These are phyloP conservation scores for Nadsonia starkeyi-henricii DNA, from an alignment of 1,139 yeast species.

Conservation along the genomic window DNA sequence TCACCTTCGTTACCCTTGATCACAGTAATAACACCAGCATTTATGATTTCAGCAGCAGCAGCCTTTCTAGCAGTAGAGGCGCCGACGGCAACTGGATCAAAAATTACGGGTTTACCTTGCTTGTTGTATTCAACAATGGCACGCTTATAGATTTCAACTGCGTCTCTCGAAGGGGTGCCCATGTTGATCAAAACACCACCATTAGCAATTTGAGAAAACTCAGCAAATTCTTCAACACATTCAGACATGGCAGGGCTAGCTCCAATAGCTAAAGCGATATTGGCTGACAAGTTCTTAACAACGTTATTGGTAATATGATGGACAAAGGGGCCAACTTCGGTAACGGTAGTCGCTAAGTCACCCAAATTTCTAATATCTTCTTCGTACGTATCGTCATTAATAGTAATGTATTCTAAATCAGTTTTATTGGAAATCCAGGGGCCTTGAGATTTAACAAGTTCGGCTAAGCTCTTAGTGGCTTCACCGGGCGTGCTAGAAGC, in stretches of 20 bases:
- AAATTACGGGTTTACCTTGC: slow-evolving; percentile 47
- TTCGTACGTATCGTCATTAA: background rate
- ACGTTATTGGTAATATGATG: slow-evolving; percentile 86
- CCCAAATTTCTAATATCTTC: background rate
- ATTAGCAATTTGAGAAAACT: slow-evolving; percentile 42
- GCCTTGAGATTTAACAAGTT: slow-evolving; percentile 12
- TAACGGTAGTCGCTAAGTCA: slow-evolving; percentile 11
- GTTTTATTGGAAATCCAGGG: slow-evolving; percentile 13
- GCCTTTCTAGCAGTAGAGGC: slow-evolving; percentile 50
- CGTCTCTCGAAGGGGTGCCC: slow-evolving; percentile 49
- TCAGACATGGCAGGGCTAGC: slow-evolving; percentile 94
- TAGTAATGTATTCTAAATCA: slow-evolving; percentile 5
- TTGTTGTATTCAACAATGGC: slow-evolving; percentile 51
- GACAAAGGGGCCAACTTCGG: slow-evolving; percentile 38
- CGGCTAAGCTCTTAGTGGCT: slow-evolving; percentile 32
- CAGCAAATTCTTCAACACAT: slow-evolving; percentile 49
- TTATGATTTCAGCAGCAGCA: slow-evolving; percentile 36
- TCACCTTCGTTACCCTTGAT: slow-evolving; percentile 88
- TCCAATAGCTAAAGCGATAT: slow-evolving; percentile 74
- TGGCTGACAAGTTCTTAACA: slow-evolving; percentile 82
- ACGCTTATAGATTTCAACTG: slow-evolving; percentile 31
- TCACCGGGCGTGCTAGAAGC: slow-evolving; percentile 43
- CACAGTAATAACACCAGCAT: slow-evolving; percentile 48
- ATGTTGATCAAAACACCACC: slow-evolving; percentile 55
- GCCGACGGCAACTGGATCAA: slow-evolving; percentile 90